Evolutionary conservation across 192 early-diverging fungal species (phyloP), one percentile per base, ranked within the genome.

Genomic region (Umbelopsis ramanniana): DNA sequence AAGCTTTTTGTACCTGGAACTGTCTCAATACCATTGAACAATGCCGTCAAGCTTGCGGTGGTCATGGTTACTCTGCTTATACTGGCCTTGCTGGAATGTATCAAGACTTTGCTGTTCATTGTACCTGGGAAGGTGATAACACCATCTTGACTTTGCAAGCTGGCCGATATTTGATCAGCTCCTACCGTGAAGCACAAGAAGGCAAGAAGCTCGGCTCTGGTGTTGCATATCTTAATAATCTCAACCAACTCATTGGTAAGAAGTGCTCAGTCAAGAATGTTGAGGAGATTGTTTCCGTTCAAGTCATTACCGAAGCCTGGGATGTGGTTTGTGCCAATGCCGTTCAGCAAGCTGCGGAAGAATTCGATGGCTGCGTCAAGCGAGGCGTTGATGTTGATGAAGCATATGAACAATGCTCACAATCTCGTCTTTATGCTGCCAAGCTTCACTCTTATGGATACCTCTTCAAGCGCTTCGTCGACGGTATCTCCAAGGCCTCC

Each of bases 1-100:
- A 97, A 81, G 94, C 93, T 55, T 95, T 96, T 77, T 95, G 94
- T 80, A 97, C 96, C 9, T 96, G 94, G 92, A 93, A 89, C 75
- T 92, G 91, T 40, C 85, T 96, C 46, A 90, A 90, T 76, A 93
- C 91, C 53, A 97, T 97, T 69, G 94, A 97, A 80, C 90, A 94
- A 78, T 95, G 93, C 82, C 88, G 95, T 43, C 95, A 96, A 83
- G 85, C 93, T 17, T 86, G 93, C 66, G 95, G 95, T 75, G 95
- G 95, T 40, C 95, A 97, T 71, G 95, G 95, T 29, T 97, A 97
- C 84, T 93, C 92, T 73, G 88, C 93, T 17, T 96, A 96, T 87
- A 94, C 95, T 3, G 95, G 93, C 4, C 89, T 97, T 21, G 90
- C 95, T 50, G 86, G 87, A 66, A 88, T 91, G 68, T 94, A 94